These are phyloP conservation scores for Metschnikowia dekortorum DNA, from an alignment of 805 yeast species.

Conservation along the genomic window DNA sequence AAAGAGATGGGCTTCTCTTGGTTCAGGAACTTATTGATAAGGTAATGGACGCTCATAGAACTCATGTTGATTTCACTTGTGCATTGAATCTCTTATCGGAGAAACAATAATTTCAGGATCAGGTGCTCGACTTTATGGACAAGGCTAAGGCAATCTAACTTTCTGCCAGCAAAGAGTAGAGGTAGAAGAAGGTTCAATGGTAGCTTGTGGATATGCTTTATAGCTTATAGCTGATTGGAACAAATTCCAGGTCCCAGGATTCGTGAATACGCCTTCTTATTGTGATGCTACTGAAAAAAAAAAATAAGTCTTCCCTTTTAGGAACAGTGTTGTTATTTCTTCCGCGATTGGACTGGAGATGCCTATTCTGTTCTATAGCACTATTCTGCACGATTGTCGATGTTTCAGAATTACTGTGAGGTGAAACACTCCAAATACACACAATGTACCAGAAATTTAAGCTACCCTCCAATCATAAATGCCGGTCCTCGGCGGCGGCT, in stretches of 20 bases:
- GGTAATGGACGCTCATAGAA: slow-evolving; percentile 41
- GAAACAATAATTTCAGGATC: not conserved
- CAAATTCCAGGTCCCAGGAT: not conserved
- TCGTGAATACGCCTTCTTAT: slow-evolving; percentile 1
- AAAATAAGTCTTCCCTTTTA: slow-evolving; percentile 2
- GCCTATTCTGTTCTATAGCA: not conserved
- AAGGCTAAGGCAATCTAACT: not conserved
- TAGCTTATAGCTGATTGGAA: not conserved
- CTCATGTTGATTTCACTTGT: slow-evolving; percentile 1
- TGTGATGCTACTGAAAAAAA: not conserved
- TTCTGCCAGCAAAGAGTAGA: not conserved
- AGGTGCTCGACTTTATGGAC: not conserved
- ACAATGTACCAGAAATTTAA: not conserved
- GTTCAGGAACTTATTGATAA: slow-evolving; percentile 28
- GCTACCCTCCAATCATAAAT: too few species aligned
- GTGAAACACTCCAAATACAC: not conserved
- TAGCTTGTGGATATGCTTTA: not conserved
- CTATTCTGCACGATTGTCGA: not conserved
- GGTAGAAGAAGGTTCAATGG: not conserved
- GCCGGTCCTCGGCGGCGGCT: not conserved
- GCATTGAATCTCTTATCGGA: slow-evolving; percentile 1
- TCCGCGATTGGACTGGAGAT: slow-evolving; percentile 4
- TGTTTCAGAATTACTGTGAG: not conserved
- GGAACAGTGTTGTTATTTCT: slow-evolving; percentile 4
- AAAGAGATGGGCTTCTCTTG: slow-evolving; percentile 4